Evolutionary conservation across 371 early-diverging fungal genomes (phyloP), one percentile per base, ranked within the genome.

Genomic region (Mucor sp.): DNA sequence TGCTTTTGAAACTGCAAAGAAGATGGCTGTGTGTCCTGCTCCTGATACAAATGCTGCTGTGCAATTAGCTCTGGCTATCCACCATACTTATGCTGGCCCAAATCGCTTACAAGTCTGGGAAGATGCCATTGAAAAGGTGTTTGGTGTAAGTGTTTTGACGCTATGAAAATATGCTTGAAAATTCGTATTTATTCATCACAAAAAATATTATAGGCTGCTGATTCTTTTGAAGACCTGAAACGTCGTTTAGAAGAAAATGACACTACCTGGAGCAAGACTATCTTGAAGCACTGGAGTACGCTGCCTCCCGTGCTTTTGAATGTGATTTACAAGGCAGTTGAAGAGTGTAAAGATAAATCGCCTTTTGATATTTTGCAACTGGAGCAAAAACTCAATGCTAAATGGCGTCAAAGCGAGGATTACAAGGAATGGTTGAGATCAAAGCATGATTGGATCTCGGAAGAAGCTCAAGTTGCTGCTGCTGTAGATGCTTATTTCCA

Each of bases 81-180:
- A 83, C 33, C 76, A 84, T 50, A 74, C 80, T 0, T 87, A 87
- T 63, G 77, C 88, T 35, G 88, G 88, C 8, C 88, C 88, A 4
- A 80, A 85, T 53, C 80, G 84, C 50, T 68, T 87, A 37, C 74
- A 74, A 39, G 85, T 85, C 0, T 87, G 88, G 88, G 67, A 81
- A 43, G 66, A 80, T 5, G 75, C 81, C 33, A 81, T 87, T 50
- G 63, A 80, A n/a, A 64, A 68, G 27, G 74, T 79, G 19, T 86
- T 86, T 82, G 84, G 79, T 11, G 85, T 81, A 78, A 69, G 77
- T 64, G n/a, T n/a, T n/a, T n/a, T n/a, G n/a, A n/a, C n/a, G n/a
- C n/a, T n/a, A n/a, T n/a, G n/a, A n/a, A n/a, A n/a, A n/a, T n/a
- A n/a, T n/a, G n/a, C n/a, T n/a, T n/a, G n/a, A n/a, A n/a, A n/a